Evolutionary conservation across 1,284 basidiomycete genomes (phyloP).

Genomic region (Leccinum ponderosum): DNA sequence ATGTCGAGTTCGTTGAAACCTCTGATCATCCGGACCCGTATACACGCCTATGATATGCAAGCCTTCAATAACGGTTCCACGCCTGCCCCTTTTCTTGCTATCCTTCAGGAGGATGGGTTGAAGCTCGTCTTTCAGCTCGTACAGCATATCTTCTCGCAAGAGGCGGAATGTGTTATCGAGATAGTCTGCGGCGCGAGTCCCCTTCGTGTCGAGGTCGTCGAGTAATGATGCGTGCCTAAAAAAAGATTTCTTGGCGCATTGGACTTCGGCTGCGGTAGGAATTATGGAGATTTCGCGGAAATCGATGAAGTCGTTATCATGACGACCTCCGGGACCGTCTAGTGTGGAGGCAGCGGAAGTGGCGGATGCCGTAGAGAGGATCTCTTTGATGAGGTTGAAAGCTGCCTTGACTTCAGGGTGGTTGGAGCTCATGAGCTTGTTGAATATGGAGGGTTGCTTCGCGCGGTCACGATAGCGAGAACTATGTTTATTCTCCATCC

Average conservation of each 20-base stretch:
- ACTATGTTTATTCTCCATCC: constrained; percentile 38
- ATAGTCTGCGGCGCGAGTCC: constrained; percentile 43
- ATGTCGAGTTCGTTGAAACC: constrained; percentile 42
- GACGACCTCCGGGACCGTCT: constrained; percentile 55
- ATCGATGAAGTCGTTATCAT: constrained; percentile 63
- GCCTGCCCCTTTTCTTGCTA: constrained; percentile 47
- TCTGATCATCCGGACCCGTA: constrained; percentile 35
- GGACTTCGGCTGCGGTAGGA: constrained; percentile 59
- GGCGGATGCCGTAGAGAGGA: constrained; percentile 32
- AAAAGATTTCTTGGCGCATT: constrained; percentile 45
- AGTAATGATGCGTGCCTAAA: constrained; percentile 43
- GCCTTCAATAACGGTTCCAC: constrained; percentile 44
- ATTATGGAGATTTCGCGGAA: constrained; percentile 59
- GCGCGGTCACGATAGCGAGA: constrained; percentile 41
- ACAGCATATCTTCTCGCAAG: constrained; percentile 64
- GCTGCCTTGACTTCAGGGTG: constrained; percentile 34
- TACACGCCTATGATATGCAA: constrained; percentile 41
- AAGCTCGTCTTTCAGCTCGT: constrained; percentile 62
- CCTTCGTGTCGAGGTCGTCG: constrained; percentile 42
- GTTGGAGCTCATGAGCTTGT: constrained; percentile 38
- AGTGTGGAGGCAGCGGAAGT: constrained; percentile 20
- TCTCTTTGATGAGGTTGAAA: constrained; percentile 45
- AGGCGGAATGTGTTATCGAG: constrained; percentile 68
- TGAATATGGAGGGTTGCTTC: constrained; percentile 34
- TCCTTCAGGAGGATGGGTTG: constrained; percentile 44